These are phyloP conservation scores for Aspergillus udagawae DNA, from an alignment of 2,329 filamentous ascomycete genomes.

Conservation along the genomic window DNA sequence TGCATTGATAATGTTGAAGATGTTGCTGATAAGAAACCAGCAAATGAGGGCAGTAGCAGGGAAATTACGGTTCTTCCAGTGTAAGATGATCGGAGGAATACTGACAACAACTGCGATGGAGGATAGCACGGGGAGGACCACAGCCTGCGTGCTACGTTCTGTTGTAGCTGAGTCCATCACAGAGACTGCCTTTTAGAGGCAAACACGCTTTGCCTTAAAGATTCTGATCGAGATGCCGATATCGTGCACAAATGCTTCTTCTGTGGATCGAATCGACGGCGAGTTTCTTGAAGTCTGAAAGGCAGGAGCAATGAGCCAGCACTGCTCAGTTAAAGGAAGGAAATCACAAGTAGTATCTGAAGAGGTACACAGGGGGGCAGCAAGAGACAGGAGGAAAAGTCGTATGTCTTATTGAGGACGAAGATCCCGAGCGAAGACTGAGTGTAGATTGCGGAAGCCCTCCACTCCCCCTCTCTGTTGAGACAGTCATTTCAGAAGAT, in stretches of 20 bases:
- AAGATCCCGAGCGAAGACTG: conserved; percentile 1
- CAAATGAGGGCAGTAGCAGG: conserved; percentile 54
- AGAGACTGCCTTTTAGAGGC: not conserved
- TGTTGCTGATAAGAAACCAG: conserved; percentile 55
- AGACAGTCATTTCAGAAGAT: conserved; percentile 7
- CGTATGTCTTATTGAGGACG: conserved; percentile 6
- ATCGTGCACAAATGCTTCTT: not conserved
- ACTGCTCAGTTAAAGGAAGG: conserved; percentile 7
- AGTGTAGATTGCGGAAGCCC: not conserved
- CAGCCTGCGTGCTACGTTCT: conserved; percentile 26
- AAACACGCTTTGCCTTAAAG: not conserved
- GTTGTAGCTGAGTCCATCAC: conserved; percentile 5
- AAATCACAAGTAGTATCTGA: not conserved
- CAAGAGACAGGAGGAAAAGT: conserved; percentile 8
- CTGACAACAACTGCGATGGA: conserved; percentile 50
- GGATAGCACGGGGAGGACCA: conserved; percentile 48
- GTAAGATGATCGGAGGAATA: conserved; percentile 57
- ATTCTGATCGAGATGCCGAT: not conserved
- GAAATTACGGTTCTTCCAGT: conserved; percentile 58
- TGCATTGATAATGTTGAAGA: conserved; percentile 58
- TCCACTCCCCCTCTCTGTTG: conserved; percentile 3
- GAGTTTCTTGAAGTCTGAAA: conserved; percentile 1
- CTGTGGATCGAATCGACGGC: not conserved
- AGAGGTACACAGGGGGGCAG: not conserved
- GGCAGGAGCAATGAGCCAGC: conserved; percentile 8